Evolutionary conservation across 306 rosid genomes (phyloP).

Genomic region (Hippophae rhamnoides): DNA sequence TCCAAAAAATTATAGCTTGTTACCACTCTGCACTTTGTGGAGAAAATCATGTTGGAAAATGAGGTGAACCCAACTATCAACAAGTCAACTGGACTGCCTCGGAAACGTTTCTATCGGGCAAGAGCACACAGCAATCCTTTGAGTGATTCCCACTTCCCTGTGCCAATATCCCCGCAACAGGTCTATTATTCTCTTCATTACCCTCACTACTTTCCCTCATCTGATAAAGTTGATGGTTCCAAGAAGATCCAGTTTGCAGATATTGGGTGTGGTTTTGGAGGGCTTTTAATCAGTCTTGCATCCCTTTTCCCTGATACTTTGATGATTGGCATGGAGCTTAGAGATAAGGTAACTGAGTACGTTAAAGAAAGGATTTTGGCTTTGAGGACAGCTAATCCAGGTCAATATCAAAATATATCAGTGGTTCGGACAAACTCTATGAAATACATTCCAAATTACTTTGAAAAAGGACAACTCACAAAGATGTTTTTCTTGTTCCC

Average conservation of each 20-base stretch:
- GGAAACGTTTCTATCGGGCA: constrained; percentile 98
- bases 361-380: constrained; percentile 89
- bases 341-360: constrained; percentile 86
- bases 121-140: constrained; percentile 97
- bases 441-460: constrained; percentile 92
- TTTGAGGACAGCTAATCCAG: constrained; percentile 54
- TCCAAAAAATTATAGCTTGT: constrained; percentile 8
- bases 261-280: constrained; percentile 96
- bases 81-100: constrained; percentile 88
- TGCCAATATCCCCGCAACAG: constrained; percentile 64
- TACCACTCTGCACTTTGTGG: not conserved
- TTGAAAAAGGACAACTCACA: constrained; percentile 69
- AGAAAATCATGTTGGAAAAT: constrained; percentile 43
- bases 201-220: constrained; percentile 46
- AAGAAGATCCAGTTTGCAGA: constrained; percentile 80
- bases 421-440: constrained; percentile 91
- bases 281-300: constrained; percentile 79
- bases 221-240: constrained; percentile 32
- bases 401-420: constrained; percentile 79
- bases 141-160: constrained; percentile 94
- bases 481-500: constrained; percentile 98
- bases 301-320: constrained; percentile 72
- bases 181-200: constrained; percentile 72
- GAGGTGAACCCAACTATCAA: constrained; percentile 46
- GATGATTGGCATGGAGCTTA: constrained; percentile 97